A percentile compares a stretch with the other conserved stretches of the same genome.
Evolutionary conservation across 169 alveolate species (phyloP).

Genomic region (Cryptosporidium tyzzeri): DNA sequence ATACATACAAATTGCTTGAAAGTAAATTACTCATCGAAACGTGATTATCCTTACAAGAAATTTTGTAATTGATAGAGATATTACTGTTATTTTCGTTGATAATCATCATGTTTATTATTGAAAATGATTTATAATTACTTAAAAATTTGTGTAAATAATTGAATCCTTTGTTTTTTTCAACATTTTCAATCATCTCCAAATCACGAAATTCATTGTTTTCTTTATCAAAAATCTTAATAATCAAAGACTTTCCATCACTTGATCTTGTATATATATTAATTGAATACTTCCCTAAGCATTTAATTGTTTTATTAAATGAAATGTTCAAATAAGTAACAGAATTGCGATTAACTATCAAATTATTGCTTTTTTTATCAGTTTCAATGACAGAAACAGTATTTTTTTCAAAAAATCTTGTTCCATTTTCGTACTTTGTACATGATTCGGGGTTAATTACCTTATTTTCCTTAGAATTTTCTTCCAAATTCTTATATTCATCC

Average conservation of each 20-base stretch:
- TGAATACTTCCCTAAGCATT: slow-evolving; percentile 4
- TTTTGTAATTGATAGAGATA: not conserved
- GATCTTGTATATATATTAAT: not conserved
- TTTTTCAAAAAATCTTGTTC: not conserved
- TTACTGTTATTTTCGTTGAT: not conserved
- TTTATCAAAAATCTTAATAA: not conserved
- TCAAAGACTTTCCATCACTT: not conserved
- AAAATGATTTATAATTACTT: not conserved
- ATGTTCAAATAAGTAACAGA: slow-evolving; percentile 25
- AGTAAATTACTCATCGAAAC: not conserved
- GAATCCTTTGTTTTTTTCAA: not conserved
- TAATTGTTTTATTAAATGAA: not conserved
- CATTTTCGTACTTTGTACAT: slow-evolving; percentile 37
- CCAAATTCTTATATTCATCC: not conserved
- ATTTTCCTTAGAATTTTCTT: not conserved
- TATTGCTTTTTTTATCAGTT: not conserved
- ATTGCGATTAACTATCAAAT: not conserved
- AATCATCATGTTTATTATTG: not conserved
- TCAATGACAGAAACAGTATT: not conserved
- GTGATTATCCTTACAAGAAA: not conserved
- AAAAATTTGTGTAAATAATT: not conserved
- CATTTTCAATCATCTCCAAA: not conserved
- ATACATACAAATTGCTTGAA: not conserved
- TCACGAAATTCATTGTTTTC: slow-evolving; percentile 19
- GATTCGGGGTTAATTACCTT: not conserved